Percentiles rank a stretch among this genome's conserved stretches.
Conservation (phyloP, 2,329 filamentous ascomycete species). For the Colletotrichum sp. region DNA sequence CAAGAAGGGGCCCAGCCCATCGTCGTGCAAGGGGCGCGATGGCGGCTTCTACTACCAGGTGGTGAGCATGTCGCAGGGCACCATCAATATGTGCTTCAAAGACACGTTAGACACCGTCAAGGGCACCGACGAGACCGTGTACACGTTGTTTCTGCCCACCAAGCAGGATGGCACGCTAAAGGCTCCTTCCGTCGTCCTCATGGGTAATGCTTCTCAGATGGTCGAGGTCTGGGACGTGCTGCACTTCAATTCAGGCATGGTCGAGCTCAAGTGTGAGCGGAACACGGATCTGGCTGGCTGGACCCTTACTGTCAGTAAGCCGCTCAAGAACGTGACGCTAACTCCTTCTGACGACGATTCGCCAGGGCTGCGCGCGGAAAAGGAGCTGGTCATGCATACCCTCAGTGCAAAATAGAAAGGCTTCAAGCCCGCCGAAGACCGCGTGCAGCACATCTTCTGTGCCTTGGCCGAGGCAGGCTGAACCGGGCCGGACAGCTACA, state of each 20-base stretch:
- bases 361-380: background rate
- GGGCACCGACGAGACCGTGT: background rate
- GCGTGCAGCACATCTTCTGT: background rate
- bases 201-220: background rate
- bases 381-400: background rate
- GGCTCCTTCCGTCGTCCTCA: background rate
- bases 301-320: background rate
- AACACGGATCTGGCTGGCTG: background rate
- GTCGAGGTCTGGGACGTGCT: background rate
- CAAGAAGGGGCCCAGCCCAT: background rate
- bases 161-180: background rate
- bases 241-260: background rate
- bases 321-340: background rate
- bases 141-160: background rate
- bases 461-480: background rate
- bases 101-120: background rate
- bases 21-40: background rate
- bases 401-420: background rate
- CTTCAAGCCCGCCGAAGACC: background rate
- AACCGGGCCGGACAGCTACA: background rate
- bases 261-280: background rate
- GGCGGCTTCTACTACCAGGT: background rate
- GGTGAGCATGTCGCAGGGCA: background rate
- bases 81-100: background rate
- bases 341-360: background rate